Evolutionary conservation across 768 basidiomycete genomes (phyloP), one percentile per base, ranked within the genome.

Genomic region (Kwoniella newhampshirensis): DNA sequence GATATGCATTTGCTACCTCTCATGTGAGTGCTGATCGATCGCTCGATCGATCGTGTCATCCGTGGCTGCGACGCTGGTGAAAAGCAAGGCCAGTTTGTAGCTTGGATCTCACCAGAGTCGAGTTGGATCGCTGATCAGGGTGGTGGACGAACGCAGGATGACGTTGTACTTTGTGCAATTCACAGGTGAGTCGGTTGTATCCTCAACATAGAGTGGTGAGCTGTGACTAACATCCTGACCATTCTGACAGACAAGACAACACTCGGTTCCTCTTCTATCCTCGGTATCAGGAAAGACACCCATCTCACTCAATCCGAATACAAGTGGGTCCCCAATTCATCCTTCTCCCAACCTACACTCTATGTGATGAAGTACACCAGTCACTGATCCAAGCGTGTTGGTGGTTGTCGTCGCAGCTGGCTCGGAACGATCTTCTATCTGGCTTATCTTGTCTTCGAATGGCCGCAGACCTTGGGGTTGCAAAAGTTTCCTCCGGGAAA

Each of bases 171-270:
- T 53, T 32, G 57, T 64, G 9, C 67, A 64, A 42, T 68, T 71
- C 44, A 57, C 63, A 17, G 49, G 49, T 50, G 15, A 35, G 49
- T 50, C 35, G n/a, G 2, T 12, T 8, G 12, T n/a, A n/a, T n/a
- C n/a, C n/a, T n/a, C n/a, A n/a, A n/a, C n/a, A n/a, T n/a, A n/a
- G n/a, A n/a, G n/a, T n/a, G n/a, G n/a, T n/a, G n/a, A n/a, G n/a
- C n/a, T n/a, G n/a, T n/a, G n/a, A n/a, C n/a, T n/a, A n/a, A n/a
- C n/a, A n/a, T n/a, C n/a, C n/a, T n/a, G n/a, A n/a, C n/a, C n/a
- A n/a, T n/a, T n/a, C n/a, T n/a, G n/a, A n/a, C n/a, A 50, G 67
- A 68, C 54, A 71, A 71, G 54, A 68, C 70, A 3, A 71, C 67
- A 4, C 52, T 72, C 1, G 67, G 67, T 13, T 50, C 42, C 11